Percentiles rank a stretch among this genome's conserved stretches.
Conservation (phyloP, 108 stramenopile genomes). For the Nitzschia putrida region DNA sequence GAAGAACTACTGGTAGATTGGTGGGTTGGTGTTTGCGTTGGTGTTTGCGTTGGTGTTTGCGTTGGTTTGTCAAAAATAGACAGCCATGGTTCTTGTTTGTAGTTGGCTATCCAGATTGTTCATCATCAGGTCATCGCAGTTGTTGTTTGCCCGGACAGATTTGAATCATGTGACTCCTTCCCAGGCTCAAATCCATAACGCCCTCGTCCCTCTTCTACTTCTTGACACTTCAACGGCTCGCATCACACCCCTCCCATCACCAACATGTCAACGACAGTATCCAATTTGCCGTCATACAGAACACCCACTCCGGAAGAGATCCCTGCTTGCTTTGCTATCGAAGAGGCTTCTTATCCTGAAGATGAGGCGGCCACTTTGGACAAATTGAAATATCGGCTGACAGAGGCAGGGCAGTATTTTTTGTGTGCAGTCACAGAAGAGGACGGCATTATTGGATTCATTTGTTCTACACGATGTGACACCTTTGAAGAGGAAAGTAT, state of each 20-base stretch:
- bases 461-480: slow-evolving; percentile 72
- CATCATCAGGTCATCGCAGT: too few species aligned
- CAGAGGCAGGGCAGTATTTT: slow-evolving; percentile 41
- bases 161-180: neutral
- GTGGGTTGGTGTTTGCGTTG: too few species aligned
- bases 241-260: too few species aligned
- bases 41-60: too few species aligned
- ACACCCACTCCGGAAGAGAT: slow-evolving; percentile 34
- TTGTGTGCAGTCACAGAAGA: slow-evolving; percentile 35
- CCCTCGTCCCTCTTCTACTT: neutral
- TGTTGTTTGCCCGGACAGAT: too few species aligned
- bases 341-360: slow-evolving; percentile 57
- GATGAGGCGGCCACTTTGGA: slow-evolving; percentile 75
- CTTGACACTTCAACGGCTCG: neutral
- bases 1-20: too few species aligned
- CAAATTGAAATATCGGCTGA: slow-evolving; percentile 46
- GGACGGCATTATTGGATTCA: slow-evolving; percentile 63
- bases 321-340: slow-evolving; percentile 41
- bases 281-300: slow-evolving; percentile 16
- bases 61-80: too few species aligned
- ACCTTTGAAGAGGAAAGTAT: slow-evolving; percentile 67
- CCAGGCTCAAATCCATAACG: neutral
- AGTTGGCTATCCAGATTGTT: too few species aligned
- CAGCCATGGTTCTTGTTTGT: too few species aligned
- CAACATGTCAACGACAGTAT: too few species aligned